Evolutionary conservation across 768 basidiomycete genomes (phyloP), one percentile per base, ranked within the genome.

Genomic region (Exidia glandulosa): DNA sequence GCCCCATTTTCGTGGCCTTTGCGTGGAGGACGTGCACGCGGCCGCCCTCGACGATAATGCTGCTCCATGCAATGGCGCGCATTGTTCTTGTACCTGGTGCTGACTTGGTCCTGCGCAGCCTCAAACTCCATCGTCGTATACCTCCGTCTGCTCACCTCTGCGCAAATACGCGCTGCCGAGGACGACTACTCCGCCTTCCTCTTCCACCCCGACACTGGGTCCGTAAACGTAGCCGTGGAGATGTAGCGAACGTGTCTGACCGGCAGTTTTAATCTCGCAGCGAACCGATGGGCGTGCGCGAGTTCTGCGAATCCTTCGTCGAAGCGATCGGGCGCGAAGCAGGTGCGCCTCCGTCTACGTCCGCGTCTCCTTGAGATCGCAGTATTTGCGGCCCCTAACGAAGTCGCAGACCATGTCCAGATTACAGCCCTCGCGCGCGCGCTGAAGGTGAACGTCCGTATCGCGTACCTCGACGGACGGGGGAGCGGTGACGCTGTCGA

Each of bases 401-500:
- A n/a, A n/a, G n/a, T n/a, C n/a, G n/a, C n/a, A 83, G 93, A 94
- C 64, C 86, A 94, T 63, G 84, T 87, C 12, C 88, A 91, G 66
- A 87, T 94, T 63, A 79, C 80, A 34, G 92, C 93, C 1, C 76
- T 95, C 12, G 79, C 86, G 19, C 75, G 81, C 33, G 87, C 85
- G 0, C 72, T 94, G 31, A 70, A 79, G 25, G 72, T 89, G 56
- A 84, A 86, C 57, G 72, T 94, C 57, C 77, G 81, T 58, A 79
- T 94, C 36, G 89, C 90, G 1, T 93, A 92, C 70, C 79, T 96
- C 30, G 90, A 91, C 70, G 86, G 89, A 2, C 80, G 76, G 16
- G 70, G 69, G 23, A 60, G 57, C 27, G 62, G 73, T 6, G 82
- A 78, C 29, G 69, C 73, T 25, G 86, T 90, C 52, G 81, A 83